Conservation (phyloP, 352 stramenopile species). For the Pythium monospermum region DNA sequence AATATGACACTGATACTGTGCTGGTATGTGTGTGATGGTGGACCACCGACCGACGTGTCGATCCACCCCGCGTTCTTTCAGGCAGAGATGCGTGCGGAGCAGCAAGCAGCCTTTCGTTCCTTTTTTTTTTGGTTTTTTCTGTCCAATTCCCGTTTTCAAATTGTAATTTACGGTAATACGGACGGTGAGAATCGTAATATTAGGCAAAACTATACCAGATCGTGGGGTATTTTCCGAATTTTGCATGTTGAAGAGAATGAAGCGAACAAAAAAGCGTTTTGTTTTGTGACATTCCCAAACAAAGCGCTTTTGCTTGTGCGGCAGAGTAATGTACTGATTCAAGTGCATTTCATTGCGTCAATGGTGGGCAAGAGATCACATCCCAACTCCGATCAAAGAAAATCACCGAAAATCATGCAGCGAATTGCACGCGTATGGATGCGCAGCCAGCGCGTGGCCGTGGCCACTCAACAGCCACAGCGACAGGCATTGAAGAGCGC, state of each 20-base stretch:
- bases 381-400: neutral
- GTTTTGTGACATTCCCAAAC: neutral
- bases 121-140: too few relatives aligned
- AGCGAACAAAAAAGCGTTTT: too few relatives aligned
- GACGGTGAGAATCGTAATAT: too few relatives aligned
- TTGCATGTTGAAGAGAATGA: too few relatives aligned
- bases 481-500: neutral
- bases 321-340: neutral
- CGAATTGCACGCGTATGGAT: constrained; percentile 7
- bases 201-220: neutral
- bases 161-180: too few relatives aligned
- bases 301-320: neutral
- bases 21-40: too few relatives aligned
- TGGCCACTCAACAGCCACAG: neutral
- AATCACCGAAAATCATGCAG: neutral
- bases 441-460: neutral
- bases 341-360: neutral
- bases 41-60: too few relatives aligned
- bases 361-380: constrained; percentile 3
- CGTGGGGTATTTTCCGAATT: neutral
- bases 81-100: too few relatives aligned
- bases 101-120: too few relatives aligned
- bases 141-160: too few relatives aligned
- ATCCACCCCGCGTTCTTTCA: too few relatives aligned
- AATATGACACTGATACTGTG: too few relatives aligned